Conservation (phyloP, 495 filamentous ascomycete genomes). For the Pyrenula aspistea region DNA sequence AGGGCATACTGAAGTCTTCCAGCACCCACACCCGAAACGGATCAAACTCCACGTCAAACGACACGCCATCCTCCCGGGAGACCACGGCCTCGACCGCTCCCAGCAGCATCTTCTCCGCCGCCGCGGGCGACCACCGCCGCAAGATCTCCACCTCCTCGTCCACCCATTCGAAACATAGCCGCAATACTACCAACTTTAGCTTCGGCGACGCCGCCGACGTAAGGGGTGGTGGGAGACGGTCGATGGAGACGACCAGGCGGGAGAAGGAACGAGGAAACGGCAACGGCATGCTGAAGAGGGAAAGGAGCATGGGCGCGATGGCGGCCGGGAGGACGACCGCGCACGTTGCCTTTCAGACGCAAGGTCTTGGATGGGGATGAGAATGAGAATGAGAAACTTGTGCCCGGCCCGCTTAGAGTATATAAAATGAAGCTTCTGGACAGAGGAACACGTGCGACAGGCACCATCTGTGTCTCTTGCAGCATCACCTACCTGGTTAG, state of each 20-base stretch:
- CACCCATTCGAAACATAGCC: neutral
- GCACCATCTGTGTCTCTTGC: too few species aligned
- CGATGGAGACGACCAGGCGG: neutral
- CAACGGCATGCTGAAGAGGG: neutral
- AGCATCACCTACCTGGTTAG: too few species aligned
- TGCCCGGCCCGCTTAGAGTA: too few species aligned
- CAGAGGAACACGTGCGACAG: too few species aligned
- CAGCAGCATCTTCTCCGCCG: neutral
- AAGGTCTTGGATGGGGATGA: neutral
- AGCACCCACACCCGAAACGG: neutral
- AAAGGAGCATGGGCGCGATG: neutral
- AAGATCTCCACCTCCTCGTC: neutral
- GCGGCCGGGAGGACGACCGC: neutral
- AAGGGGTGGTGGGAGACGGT: neutral
- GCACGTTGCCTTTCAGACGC: neutral
- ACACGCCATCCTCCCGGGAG: neutral
- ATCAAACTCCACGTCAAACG: neutral
- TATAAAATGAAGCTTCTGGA: too few species aligned
- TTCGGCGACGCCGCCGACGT: neutral
- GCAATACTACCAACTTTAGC: neutral
- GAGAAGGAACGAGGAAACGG: neutral
- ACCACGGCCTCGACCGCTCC: neutral
- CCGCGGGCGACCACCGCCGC: neutral
- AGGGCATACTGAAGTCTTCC: neutral
- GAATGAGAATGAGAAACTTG: too few species aligned